Percentiles rank a stretch among this genome's conserved stretches.
Conservation (phyloP, 805 yeast species). For the Lachancea fermentati region DNA sequence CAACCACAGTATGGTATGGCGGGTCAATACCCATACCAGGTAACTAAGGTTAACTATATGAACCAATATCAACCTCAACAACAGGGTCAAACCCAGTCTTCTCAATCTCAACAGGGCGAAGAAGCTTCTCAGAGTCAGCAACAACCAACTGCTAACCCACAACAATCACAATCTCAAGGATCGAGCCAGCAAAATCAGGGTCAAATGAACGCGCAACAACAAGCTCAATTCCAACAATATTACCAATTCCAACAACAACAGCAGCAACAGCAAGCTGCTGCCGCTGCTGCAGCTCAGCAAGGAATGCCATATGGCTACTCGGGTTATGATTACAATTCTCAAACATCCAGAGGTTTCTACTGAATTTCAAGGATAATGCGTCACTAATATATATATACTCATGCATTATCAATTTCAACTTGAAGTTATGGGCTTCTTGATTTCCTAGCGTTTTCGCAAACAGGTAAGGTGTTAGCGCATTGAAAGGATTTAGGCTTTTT, state of each 20-base stretch:
- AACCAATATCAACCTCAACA: constrained; percentile 24
- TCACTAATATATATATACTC: too few species aligned
- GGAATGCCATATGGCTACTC: constrained; percentile 29
- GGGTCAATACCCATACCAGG: constrained; percentile 30
- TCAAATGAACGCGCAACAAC: constrained; percentile 20
- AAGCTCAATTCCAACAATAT: constrained; percentile 31
- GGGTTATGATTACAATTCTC: constrained; percentile 32
- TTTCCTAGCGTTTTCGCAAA: too few species aligned
- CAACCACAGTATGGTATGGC: constrained; percentile 34
- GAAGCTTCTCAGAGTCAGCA: constrained; percentile 14
- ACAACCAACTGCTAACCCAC: constrained; percentile 15
- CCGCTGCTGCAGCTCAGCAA: constrained; percentile 27
- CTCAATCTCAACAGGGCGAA: constrained; percentile 13
- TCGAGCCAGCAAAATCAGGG: constrained; percentile 22
- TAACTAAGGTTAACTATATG: constrained; percentile 23
- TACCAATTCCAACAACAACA: constrained; percentile 28
- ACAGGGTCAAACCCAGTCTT: constrained; percentile 11
- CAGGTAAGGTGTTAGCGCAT: too few species aligned
- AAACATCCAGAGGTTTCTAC: constrained; percentile 33
- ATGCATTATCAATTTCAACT: too few species aligned
- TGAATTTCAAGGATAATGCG: too few species aligned
- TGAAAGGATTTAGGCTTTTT: too few species aligned
- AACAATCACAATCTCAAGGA: constrained; percentile 22
- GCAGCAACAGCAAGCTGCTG: constrained; percentile 23
- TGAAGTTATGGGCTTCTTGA: too few species aligned